Base-by-base conservation (phyloP, 352 stramenopile species). In the Pythium brassicae region DNA sequence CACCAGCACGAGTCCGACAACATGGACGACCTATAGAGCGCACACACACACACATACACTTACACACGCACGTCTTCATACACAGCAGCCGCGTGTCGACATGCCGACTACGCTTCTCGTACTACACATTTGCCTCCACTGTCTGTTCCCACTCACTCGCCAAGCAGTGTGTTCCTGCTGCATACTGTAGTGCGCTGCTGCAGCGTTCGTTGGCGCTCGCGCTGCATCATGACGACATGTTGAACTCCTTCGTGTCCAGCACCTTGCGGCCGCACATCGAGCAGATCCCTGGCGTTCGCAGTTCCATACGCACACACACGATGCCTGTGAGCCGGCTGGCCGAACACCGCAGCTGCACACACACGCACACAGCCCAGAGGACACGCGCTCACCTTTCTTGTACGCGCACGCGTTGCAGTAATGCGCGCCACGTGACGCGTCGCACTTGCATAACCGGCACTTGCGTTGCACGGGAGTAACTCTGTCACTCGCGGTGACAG, bases 371-470 rank as follows among this genome's bases (percentile, higher is more conserved):
- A 25, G 11, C 23, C 6, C 6, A 29, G 19, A 45, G 10, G 23
- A 14, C 14, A 47, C n/a, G n/a, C n/a, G n/a, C 43, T 26, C 46
- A 86, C 80, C 80, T 76, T 91, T 87, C 68, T 89, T 86, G 68
- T 89, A 87, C 12, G 78, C 76, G 63, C 80, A 90, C 52, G 86
- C 69, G 58, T 83, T 84, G 62, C 80, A 91, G 49, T 91, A 91
- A 59, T 91, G 64, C 11, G 65, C 69, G 14, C 78, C 71, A 29
- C 86, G 72, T 0, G 72, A 62, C 11, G 79, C 75, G 22, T 70
- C 74, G 32, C 63, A 66, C 55, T 87, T 88, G 72, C 80, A 91
- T 53, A 91, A 77, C 34, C 76, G 68, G 61, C 80, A 91, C 34
- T 65, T 67, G 20, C 74, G 60, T n/a, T 66, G 70, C 49, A 88